phyloP scores from a whole-genome alignment of 1,139 yeast genomes.

The Geotrichum restrictum region DNA sequence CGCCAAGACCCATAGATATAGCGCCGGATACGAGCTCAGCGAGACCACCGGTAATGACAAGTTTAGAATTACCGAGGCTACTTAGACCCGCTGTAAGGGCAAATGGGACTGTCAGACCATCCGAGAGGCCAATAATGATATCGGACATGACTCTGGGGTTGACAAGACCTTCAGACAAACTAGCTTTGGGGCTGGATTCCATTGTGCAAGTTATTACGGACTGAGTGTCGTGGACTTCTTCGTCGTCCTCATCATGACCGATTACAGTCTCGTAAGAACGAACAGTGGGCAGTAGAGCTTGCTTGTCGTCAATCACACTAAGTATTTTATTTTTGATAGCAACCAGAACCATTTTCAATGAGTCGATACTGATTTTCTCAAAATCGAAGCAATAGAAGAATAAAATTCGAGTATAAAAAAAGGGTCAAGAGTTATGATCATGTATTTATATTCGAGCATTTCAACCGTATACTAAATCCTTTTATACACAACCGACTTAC shows the following conservation, averaged over 20 bases:
- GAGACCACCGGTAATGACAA: slow-evolving; percentile 81
- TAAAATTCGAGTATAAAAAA: too few relatives aligned
- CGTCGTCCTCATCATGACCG: slow-evolving; percentile 19
- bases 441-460: too few relatives aligned
- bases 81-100: slow-evolving; percentile 80
- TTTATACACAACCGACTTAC: too few relatives aligned
- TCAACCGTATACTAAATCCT: too few relatives aligned
- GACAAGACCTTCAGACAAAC: slow-evolving; percentile 25
- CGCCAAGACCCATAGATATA: slow-evolving; percentile 81
- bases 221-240: too few relatives aligned
- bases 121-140: slow-evolving; percentile 72
- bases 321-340: slow-evolving; percentile 34
- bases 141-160: slow-evolving; percentile 69
- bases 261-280: slow-evolving; percentile 28
- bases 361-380: too few relatives aligned
- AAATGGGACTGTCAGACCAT: slow-evolving; percentile 80
- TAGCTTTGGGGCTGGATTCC: slow-evolving; percentile 21
- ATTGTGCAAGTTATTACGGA: too few relatives aligned
- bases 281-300: slow-evolving; percentile 34
- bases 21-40: slow-evolving; percentile 85
- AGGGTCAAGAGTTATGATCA: too few relatives aligned
- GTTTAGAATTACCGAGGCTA: slow-evolving; percentile 64
- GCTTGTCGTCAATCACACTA: slow-evolving; percentile 27
- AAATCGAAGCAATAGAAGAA: too few relatives aligned
- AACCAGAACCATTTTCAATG: slow-evolving; percentile 38